Evolutionary conservation across 257 asterid genomes (phyloP), one percentile per base, ranked within the genome.

Genomic region (Pogostemon cablin): DNA sequence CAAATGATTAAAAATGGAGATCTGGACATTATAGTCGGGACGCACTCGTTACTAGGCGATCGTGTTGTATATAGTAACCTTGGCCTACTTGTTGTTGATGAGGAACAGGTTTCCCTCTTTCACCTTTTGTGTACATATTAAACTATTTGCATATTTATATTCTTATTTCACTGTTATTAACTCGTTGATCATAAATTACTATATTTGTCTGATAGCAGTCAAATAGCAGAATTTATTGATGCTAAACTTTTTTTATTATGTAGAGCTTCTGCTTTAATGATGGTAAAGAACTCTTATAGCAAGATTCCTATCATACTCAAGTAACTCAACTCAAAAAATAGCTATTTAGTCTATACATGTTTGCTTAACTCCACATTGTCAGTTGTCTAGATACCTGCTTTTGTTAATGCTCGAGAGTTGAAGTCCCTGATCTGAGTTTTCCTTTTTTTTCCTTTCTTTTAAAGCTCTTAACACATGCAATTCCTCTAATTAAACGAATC

Each of bases 81-180:
- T 2, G 97, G 97, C 79, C 86, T 93, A 72, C 98, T 93, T 77
- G 98, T 93, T 81, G 95, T 93, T 77, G 98, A 93, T 75, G 98
- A 93, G 85, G 98, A 93, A 73, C 98, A 93, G 98, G 98, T 93
- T 72, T 73, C 77, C 71, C 71, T 59, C 68, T 71, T 70, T 75
- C 60, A 78, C 75, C 61, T 81, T 65, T 67, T 52, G 70, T 74
- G 70, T 63, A 62, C n/a, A 52, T 75, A 39, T 20, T 2, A 6
- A 56, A 65, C 55, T 37, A 50, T 65, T 76, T 71, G 34, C 46
- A 63, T 71, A 42, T 64, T 47, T 59, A 57, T 38, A 57, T 61
- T 54, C 32, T 1, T 44, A 44, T 44, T 46, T 46, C 17, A 17
- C 38, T 34, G 12, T 10, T 34, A 17, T 64, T 61, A 41, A 55